Conservation (phyloP, 2,329 filamentous ascomycete genomes). For the Aspergillus candidus region DNA sequence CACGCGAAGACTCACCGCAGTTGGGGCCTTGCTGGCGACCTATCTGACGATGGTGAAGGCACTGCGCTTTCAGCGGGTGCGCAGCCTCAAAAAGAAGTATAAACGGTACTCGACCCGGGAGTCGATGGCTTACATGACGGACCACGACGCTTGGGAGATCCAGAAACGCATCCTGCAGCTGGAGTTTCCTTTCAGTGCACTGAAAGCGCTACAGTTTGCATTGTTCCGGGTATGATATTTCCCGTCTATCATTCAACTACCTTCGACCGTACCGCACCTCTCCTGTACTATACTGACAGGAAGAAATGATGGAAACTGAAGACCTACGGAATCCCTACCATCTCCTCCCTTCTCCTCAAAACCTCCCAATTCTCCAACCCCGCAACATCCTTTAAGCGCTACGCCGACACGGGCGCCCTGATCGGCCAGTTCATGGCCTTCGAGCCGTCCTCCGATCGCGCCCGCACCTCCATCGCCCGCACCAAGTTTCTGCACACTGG, state of each 20-base stretch:
- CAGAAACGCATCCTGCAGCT: conserved; percentile 40
- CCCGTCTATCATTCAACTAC: neutral
- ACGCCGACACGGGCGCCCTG: conserved; percentile 47
- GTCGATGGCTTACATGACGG: conserved; percentile 46
- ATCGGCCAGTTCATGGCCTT: conserved; percentile 45
- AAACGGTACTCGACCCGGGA: conserved; percentile 37
- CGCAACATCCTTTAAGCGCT: conserved; percentile 46
- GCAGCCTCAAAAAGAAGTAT: conserved; percentile 34
- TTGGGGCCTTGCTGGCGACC: conserved; percentile 2
- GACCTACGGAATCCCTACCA: conserved; percentile 53
- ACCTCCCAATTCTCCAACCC: conserved; percentile 45
- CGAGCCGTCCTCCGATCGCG: conserved; percentile 39
- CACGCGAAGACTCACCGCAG: conserved; percentile 3
- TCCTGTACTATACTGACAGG: neutral
- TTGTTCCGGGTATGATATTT: conserved; percentile 45
- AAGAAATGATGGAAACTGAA: conserved; percentile 14
- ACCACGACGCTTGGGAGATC: conserved; percentile 48
- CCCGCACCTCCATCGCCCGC: conserved; percentile 50
- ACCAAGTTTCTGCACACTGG: conserved; percentile 58
- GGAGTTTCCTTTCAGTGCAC: conserved; percentile 50
- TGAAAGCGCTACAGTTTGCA: conserved; percentile 52
- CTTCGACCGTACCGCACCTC: neutral
- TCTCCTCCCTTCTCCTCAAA: conserved; percentile 44
- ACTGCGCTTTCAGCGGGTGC: conserved; percentile 26
- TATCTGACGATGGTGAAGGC: conserved; percentile 21